Conservation (phyloP, 495 filamentous ascomycete species). For the Pseudevernia furfuracea region DNA sequence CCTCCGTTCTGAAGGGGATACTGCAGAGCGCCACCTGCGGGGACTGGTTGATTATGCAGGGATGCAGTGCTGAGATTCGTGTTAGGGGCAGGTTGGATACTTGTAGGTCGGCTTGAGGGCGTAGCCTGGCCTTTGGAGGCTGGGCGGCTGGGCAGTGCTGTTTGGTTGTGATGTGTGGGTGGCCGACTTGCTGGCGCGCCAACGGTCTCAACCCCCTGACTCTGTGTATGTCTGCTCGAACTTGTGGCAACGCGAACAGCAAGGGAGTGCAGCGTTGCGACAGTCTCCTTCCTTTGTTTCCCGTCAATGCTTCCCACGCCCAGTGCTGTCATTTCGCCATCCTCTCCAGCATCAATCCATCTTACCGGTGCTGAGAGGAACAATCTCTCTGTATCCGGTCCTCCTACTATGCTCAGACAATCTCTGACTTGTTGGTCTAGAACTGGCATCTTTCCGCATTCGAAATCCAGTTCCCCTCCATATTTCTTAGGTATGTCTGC, state of each 20-base stretch:
- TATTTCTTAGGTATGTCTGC: slow-evolving; percentile 74
- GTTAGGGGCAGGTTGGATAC: background rate
- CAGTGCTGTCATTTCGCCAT: slow-evolving; percentile 11
- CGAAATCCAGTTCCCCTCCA: slow-evolving; percentile 73
- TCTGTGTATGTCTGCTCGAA: slow-evolving; percentile 1
- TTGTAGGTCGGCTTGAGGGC: background rate
- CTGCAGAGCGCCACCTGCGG: background rate
- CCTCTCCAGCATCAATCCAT: slow-evolving; percentile 12
- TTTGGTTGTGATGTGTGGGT: background rate
- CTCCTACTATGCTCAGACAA: slow-evolving; percentile 3
- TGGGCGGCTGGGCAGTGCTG: background rate
- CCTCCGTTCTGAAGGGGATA: slow-evolving; percentile 7
- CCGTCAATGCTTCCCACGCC: slow-evolving; percentile 17
- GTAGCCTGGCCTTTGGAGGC: slow-evolving; percentile 1
- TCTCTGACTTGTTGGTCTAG: slow-evolving; percentile 43
- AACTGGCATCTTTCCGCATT: slow-evolving; percentile 64
- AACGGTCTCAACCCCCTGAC: background rate
- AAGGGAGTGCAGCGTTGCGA: slow-evolving; percentile 17
- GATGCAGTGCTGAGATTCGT: background rate
- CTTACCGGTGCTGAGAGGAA: slow-evolving; percentile 12
- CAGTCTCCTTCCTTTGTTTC: slow-evolving; percentile 5
- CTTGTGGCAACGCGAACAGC: slow-evolving; percentile 11
- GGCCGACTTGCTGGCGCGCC: slow-evolving; percentile 4
- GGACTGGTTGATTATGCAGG: background rate
- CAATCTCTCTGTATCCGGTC: slow-evolving; percentile 3